Evolutionary conservation across 2,329 filamentous ascomycete species (phyloP), one percentile per base, ranked within the genome.

Genomic region (Penicillium freii): DNA sequence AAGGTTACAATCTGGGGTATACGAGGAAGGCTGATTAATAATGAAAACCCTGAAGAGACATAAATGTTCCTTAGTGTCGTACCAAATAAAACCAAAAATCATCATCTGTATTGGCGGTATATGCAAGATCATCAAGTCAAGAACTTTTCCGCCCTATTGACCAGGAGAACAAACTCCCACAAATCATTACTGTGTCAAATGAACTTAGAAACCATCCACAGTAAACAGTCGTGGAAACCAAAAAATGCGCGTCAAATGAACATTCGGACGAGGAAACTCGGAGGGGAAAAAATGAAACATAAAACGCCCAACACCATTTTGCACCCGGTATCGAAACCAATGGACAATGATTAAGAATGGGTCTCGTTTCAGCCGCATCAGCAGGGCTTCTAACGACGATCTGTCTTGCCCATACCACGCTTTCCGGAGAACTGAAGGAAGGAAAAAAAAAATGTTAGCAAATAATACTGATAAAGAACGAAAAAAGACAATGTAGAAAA

Each of bases 351-450:
- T 65, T 68, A 69, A 60, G 60, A 66, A 66, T 63, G 62, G 64
- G 64, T 66, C 61, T 69, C 64, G 67, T 66, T 63, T 65, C 46
- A 25, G 49, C 64, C 57, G 62, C 62, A 11, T 11, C 9, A 29
- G 29, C 29, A 60, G 29, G 56, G 45, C 56, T 51, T 65, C 69
- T 72, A 78, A 66, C 75, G 75, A 63, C 73, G 71, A 58, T 76
- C 71, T 57, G 91, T 93, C 83, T 94, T 96, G 77, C 94, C 93
- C 73, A 96, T 92, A 62, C 90, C 88, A 75, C 94, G 89, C 84
- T 97, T 99, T 70, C 94, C 94, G 60, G 89, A 83, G 74, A 91
- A 87, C 90, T 92, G 62, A 51, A 45, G 11, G 4, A 23, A 62
- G 46, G n/a, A n/a, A n/a, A 45, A 46, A 36, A 47, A 36, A 39